Conservation (phyloP, 1,139 yeast species). For the Sugiyamaella grinbergsii region DNA sequence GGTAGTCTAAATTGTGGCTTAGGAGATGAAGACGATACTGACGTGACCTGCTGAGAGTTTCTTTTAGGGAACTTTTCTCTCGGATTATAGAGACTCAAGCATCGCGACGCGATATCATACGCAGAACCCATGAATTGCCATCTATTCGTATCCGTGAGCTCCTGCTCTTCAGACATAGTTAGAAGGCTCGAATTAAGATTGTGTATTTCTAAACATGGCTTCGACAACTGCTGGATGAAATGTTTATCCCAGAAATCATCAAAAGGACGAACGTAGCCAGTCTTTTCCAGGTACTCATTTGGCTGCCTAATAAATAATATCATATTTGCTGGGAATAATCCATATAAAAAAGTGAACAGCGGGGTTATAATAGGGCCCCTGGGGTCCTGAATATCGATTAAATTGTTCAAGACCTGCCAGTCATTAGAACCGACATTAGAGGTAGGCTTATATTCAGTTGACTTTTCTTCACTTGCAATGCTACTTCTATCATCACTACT, state of each 20-base stretch:
- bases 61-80: not conserved
- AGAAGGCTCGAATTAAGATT: constrained; percentile 55
- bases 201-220: constrained; percentile 41
- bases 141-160: constrained; percentile 43
- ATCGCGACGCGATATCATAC: constrained; percentile 43
- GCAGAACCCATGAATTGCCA: constrained; percentile 42
- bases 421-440: constrained; percentile 10
- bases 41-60: constrained; percentile 2
- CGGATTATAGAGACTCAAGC: constrained; percentile 32
- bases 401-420: constrained; percentile 42
- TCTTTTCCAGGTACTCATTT: constrained; percentile 36
- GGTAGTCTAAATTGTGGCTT: constrained; percentile 20
- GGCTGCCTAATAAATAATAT: constrained; percentile 52
- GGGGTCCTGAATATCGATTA: constrained; percentile 30
- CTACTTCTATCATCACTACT: constrained; percentile 20
- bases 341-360: constrained; percentile 55
- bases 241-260: constrained; percentile 42
- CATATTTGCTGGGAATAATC: constrained; percentile 60
- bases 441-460: not conserved
- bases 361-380: constrained; percentile 37
- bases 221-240: constrained; percentile 39
- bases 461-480: constrained; percentile 9
- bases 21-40: not conserved
- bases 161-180: constrained; percentile 45
- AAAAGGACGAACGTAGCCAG: constrained; percentile 29